These are phyloP conservation scores for Brassica carinata DNA, from an alignment of 345 rosid genomes.

Conservation along the genomic window DNA sequence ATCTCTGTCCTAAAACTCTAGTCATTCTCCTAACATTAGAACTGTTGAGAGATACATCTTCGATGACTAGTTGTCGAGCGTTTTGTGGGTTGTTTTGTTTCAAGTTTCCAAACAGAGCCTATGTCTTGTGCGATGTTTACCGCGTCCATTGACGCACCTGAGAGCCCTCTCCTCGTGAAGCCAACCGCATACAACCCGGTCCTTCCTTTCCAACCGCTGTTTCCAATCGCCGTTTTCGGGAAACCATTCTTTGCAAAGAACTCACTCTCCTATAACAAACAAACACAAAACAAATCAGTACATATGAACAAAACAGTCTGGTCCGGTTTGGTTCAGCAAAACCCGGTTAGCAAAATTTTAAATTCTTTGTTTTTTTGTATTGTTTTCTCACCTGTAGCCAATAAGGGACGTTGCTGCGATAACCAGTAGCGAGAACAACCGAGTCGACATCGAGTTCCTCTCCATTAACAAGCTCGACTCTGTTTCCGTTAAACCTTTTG, in stretches of 20 bases:
- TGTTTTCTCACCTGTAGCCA: conserved; percentile 70
- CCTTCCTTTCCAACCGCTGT: conserved; percentile 79
- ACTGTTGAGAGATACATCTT: conserved; percentile 78
- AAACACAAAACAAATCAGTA: conserved; percentile 32
- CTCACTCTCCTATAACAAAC: conserved; percentile 59
- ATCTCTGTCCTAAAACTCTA: conserved; percentile 37
- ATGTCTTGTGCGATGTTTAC: conserved; percentile 72
- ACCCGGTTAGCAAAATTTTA: conserved; percentile 6
- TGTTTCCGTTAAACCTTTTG: conserved; percentile 52
- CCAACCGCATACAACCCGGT: conserved; percentile 89
- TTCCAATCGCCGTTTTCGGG: conserved; percentile 66
- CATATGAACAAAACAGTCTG: background rate
- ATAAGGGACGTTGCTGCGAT: conserved; percentile 67
- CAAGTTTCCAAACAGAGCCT: conserved; percentile 74
- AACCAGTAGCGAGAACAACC: conserved; percentile 76
- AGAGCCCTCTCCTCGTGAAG: conserved; percentile 85
- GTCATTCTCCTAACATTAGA: conserved; percentile 32
- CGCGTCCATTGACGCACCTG: conserved; percentile 85
- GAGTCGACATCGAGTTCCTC: conserved; percentile 56
- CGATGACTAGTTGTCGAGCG: conserved; percentile 53
- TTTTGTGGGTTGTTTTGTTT: conserved; percentile 66
- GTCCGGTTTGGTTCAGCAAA: background rate
- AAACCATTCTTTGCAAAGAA: conserved; percentile 76
- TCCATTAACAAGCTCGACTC: conserved; percentile 68
- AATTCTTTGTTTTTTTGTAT: background rate